Evolutionary conservation across 169 alveolate species (phyloP).

Genomic region (Plasmodium relictum): DNA sequence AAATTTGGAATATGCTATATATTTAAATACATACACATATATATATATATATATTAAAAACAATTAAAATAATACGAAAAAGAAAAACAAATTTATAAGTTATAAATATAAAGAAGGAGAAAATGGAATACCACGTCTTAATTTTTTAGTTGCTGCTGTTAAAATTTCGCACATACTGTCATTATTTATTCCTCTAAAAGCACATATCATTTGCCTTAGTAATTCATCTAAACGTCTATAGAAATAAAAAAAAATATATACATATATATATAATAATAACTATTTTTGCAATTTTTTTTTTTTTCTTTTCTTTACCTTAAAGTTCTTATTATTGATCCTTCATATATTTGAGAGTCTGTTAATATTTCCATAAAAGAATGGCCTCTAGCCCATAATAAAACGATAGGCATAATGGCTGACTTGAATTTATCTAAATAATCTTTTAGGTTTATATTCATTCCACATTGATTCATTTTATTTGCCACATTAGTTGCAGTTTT

Average conservation of each 20-base stretch:
- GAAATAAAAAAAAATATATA: not conserved
- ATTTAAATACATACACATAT: not conserved
- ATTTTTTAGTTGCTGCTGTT: conserved; percentile 92
- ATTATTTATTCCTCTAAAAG: conserved; percentile 97
- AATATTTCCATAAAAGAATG: conserved; percentile 94
- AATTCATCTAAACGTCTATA: conserved; percentile 98
- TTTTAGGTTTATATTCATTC: conserved; percentile 90
- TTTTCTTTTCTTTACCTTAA: conserved; percentile 78
- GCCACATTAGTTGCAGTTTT: conserved; percentile 89
- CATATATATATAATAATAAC: not conserved
- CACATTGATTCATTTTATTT: conserved; percentile 89
- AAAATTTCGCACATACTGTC: conserved; percentile 94
- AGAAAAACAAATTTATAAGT: conserved; percentile 42
- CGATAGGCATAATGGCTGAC: conserved; percentile 95
- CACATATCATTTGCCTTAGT: conserved; percentile 96
- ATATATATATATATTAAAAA: not conserved
- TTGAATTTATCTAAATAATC: conserved; percentile 93
- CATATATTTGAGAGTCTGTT: conserved; percentile 95
- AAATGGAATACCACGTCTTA: conserved; percentile 98
- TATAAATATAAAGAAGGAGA: conserved; percentile 96
- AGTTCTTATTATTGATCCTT: conserved; percentile 97
- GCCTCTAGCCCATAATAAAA: conserved; percentile 97
- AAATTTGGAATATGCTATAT: conserved; percentile 12
- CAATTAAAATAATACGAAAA: not conserved
- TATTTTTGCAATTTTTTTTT: not conserved